Evolutionary conservation across 2,329 filamentous ascomycete species (phyloP), one percentile per base, ranked within the genome.

Genomic region (Proliferodiscus dingleyae): DNA sequence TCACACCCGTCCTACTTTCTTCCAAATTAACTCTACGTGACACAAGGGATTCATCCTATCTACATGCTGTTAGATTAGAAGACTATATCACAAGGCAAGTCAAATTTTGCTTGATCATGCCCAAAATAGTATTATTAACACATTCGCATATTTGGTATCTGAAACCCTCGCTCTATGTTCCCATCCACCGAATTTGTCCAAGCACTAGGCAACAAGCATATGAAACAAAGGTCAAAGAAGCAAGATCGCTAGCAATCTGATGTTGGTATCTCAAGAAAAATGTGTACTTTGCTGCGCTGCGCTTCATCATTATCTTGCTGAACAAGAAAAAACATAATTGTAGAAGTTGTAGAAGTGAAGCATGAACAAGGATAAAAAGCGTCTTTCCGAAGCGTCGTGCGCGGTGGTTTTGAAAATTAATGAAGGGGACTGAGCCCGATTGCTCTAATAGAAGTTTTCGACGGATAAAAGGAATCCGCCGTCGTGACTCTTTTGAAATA

Each of bases 241-340:
- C 39, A 46, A 55, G 49, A 57, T 57, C 48, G 50, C 55, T 57
- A 54, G 53, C 55, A 57, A 56, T 57, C 55, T 50, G 50, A 41
- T 45, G 38, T 49, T 56, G 52, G 53, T 57, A 57, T 57, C 53
- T 57, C 46, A 51, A 51, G 34, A 44, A 46, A 51, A 38, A 37
- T 10, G 28, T 38, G 23, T 16, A 41, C 13, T 24, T 37, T 40
- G n/a, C 13, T 43, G 15, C 19, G 24, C 26, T 16, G 30, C 29
- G 34, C 16, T n/a, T 19, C 38, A 39, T 45, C 26, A 45, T 21
- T 5, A 18, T 45, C n/a, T 23, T 23, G 34, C 42, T 8, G 36
- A 33, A 36, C 5, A 24, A 45, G 18, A n/a, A n/a, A 2, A 2
- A 18, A 10, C 32, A n/a, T 16, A 16, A n/a, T 34, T n/a, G 2